Percentiles rank a stretch among this genome's conserved stretches.
phyloP scores from a whole-genome alignment of 129 eudicot genomes.

The Centaurea solstitialis region DNA sequence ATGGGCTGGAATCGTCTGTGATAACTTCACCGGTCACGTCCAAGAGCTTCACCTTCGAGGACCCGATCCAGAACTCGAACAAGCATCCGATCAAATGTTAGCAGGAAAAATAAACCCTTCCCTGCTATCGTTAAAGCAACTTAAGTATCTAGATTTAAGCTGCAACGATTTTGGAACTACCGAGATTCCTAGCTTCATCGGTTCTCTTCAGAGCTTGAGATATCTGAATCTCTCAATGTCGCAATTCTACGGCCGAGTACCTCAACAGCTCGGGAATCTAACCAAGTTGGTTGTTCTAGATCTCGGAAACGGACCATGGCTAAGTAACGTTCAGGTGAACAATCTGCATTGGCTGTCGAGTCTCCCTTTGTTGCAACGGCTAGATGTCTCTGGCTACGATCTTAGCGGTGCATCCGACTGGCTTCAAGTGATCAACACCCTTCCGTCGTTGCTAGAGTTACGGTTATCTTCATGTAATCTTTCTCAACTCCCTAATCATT shows the following conservation, averaged over 20 bases:
- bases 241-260: constrained; percentile 9
- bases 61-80: background rate
- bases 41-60: constrained; percentile 28
- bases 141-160: constrained; percentile 36
- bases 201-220: background rate
- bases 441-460: constrained; percentile 34
- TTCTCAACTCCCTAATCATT: constrained; percentile 7
- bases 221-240: constrained; percentile 25
- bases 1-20: constrained; percentile 21
- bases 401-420: constrained; percentile 30
- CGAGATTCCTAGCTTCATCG: constrained; percentile 18
- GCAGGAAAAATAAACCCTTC: constrained; percentile 32
- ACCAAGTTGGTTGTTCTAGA: constrained; percentile 23
- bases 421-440: constrained; percentile 36
- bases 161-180: constrained; percentile 16
- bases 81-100: background rate
- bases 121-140: constrained; percentile 26
- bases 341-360: constrained; percentile 31
- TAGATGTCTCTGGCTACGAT: constrained; percentile 30
- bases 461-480: constrained; percentile 25
- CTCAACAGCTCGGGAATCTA: constrained; percentile 37
- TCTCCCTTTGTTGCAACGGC: constrained; percentile 25
- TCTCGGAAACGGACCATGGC: background rate
- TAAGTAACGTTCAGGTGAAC: background rate
- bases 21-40: constrained; percentile 28